phyloP scores from a whole-genome alignment of 2,329 filamentous ascomycete genomes.

The Paraphoma sp. region DNA sequence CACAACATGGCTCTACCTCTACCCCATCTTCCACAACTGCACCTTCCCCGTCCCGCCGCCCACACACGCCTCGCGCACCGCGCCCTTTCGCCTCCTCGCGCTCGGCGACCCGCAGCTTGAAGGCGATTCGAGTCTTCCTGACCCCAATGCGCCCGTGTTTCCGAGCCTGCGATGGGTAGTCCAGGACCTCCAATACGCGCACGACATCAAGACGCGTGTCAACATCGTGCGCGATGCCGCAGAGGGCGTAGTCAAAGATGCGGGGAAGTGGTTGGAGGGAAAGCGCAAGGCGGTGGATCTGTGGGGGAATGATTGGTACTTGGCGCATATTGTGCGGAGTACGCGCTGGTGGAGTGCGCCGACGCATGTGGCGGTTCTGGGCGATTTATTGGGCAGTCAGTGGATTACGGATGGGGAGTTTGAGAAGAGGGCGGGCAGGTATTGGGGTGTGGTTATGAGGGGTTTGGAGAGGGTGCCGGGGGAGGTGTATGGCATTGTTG shows the following conservation, averaged over 20 bases:
- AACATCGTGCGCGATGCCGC: slow-evolving; percentile 16
- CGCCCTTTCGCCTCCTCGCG: slow-evolving; percentile 85
- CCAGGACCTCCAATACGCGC: slow-evolving; percentile 24
- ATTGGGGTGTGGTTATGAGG: slow-evolving; percentile 82
- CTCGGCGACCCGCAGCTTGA: slow-evolving; percentile 94
- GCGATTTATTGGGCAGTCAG: slow-evolving; percentile 91
- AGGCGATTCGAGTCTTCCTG: slow-evolving; percentile 82
- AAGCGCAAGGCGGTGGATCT: slow-evolving; percentile 84
- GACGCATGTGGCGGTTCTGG: slow-evolving; percentile 86
- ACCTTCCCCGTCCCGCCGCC: slow-evolving; percentile 68
- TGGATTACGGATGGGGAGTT: slow-evolving; percentile 93
- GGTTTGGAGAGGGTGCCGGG: slow-evolving; percentile 68
- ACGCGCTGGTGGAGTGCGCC: slow-evolving; percentile 84
- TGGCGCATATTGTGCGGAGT: slow-evolving; percentile 88
- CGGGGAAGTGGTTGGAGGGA: slow-evolving; percentile 70
- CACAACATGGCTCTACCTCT: slow-evolving; percentile 84
- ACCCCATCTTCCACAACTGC: slow-evolving; percentile 80
- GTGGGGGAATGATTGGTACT: slow-evolving; percentile 91
- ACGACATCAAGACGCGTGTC: slow-evolving; percentile 13
- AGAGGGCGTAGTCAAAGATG: slow-evolving; percentile 59
- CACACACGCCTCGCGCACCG: slow-evolving; percentile 41
- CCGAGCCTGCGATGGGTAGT: slow-evolving; percentile 50
- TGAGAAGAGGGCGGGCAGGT: slow-evolving; percentile 71
- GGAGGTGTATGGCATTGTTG: slow-evolving; percentile 23
- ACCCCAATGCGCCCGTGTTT: slow-evolving; percentile 41